phyloP scores from a whole-genome alignment of 2,329 filamentous ascomycete species.

The Mycosphaerelloides madeirae region DNA sequence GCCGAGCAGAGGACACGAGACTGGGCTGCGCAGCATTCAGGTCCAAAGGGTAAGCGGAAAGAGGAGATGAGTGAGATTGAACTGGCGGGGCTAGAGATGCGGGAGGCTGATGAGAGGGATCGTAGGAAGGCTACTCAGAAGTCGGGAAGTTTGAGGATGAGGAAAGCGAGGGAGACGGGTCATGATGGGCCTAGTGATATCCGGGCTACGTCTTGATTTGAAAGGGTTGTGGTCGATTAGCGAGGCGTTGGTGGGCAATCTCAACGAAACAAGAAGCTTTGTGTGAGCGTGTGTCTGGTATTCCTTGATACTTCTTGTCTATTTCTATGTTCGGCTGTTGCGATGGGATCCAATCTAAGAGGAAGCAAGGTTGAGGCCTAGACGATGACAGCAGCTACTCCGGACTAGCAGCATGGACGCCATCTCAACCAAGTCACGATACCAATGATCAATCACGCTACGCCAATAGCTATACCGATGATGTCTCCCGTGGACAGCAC shows the following conservation, averaged over 20 bases:
- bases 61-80: slow-evolving; percentile 31
- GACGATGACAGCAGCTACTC: too few species aligned
- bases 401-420: too few species aligned
- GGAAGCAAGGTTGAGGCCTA: too few species aligned
- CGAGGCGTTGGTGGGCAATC: slow-evolving; percentile 8
- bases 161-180: slow-evolving; percentile 7
- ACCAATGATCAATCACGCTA: too few species aligned
- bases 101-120: slow-evolving; percentile 30
- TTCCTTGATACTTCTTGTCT: too few species aligned
- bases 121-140: slow-evolving; percentile 13
- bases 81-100: slow-evolving; percentile 31
- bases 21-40: slow-evolving; percentile 30
- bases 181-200: slow-evolving; percentile 5
- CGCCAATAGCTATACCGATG: too few species aligned
- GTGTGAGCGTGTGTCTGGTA: too few species aligned
- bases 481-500: too few species aligned
- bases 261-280: neutral
- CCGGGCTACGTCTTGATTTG: slow-evolving; percentile 3
- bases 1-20: slow-evolving; percentile 33
- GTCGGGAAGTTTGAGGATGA: slow-evolving; percentile 3
- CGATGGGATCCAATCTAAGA: too few species aligned
- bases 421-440: too few species aligned
- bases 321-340: too few species aligned
- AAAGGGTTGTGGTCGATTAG: neutral
- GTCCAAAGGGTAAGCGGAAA: slow-evolving; percentile 19